Percentiles rank a stretch among this genome's conserved stretches.
These are phyloP conservation scores for Carex littledalei DNA, from an alignment of 176 grass and related monocot species.

Conservation along the genomic window DNA sequence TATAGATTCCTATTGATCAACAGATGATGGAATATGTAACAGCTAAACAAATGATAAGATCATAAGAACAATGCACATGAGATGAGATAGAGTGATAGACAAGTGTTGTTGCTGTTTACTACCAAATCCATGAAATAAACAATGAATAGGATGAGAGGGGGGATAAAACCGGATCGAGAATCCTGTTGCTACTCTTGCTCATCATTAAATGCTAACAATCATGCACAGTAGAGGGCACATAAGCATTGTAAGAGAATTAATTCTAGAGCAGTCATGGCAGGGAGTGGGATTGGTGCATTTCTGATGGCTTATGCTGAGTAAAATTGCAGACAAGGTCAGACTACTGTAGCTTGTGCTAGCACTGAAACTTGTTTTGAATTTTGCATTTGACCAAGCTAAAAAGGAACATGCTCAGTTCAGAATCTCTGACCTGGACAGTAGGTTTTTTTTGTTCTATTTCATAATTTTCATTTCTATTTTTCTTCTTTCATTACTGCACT, in stretches of 20 bases:
- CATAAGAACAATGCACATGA: constrained; percentile 23
- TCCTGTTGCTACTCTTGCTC: constrained; percentile 10
- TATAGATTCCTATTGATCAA: constrained; percentile 28
- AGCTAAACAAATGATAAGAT: constrained; percentile 37
- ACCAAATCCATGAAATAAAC: constrained; percentile 30
- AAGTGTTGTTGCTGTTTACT: constrained; percentile 27
- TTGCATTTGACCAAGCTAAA: neutral
- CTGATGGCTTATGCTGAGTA: constrained; percentile 26
- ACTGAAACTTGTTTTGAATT: constrained; percentile 17
- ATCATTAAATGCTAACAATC: constrained; percentile 23
- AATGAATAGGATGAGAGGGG: constrained; percentile 9
- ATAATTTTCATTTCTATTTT: neutral
- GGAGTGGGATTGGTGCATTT: constrained; percentile 15
- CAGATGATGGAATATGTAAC: constrained; percentile 35
- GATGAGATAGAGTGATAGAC: constrained; percentile 2
- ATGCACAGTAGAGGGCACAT: constrained; percentile 15
- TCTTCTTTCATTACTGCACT: neutral
- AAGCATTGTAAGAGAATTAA: constrained; percentile 10
- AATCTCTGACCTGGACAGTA: neutral
- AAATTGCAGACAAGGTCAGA: constrained; percentile 23
- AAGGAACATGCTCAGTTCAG: neutral
- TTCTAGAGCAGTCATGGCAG: constrained; percentile 21
- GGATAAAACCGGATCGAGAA: constrained; percentile 26
- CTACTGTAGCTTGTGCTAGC: constrained; percentile 12
- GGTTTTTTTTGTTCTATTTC: neutral